Percentiles rank a stretch among this genome's conserved stretches.
Evolutionary conservation across 257 asterid genomes (phyloP).

Genomic region (Phtheirospermum japonicum): DNA sequence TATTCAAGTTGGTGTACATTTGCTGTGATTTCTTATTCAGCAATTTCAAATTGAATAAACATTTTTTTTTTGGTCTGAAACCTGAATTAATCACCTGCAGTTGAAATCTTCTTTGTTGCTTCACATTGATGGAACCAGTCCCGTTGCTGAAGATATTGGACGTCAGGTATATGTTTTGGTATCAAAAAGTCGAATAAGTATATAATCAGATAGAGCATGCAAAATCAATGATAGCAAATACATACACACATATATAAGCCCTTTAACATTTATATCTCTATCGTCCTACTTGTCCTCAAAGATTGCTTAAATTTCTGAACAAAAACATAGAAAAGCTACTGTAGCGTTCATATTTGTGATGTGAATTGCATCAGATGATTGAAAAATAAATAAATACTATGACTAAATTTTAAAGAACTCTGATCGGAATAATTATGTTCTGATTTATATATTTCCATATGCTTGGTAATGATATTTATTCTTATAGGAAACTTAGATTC

Average conservation of each 20-base stretch:
- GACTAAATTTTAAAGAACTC: too few species aligned
- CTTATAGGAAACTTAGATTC: not conserved
- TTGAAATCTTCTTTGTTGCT: slow-evolving; percentile 85
- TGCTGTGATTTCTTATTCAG: slow-evolving; percentile 30
- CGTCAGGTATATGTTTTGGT: slow-evolving; percentile 79
- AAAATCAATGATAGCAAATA: not conserved
- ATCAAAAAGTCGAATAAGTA: not conserved
- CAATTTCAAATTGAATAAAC: not conserved
- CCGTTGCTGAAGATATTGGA: slow-evolving; percentile 94
- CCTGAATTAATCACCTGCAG: slow-evolving; percentile 38
- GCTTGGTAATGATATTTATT: not conserved
- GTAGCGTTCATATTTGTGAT: too few species aligned
- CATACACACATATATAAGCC: not conserved
- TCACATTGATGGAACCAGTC: slow-evolving; percentile 94
- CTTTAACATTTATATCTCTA: too few species aligned
- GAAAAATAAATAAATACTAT: too few species aligned
- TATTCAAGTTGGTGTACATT: not conserved
- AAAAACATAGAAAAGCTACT: too few species aligned
- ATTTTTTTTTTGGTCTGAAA: not conserved
- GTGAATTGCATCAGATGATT: too few species aligned
- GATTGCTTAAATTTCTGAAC: too few species aligned
- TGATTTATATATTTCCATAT: too few species aligned
- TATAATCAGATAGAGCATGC: not conserved
- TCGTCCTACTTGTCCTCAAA: too few species aligned
- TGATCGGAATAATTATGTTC: too few species aligned